Conservation (phyloP, 2,329 filamentous ascomycete species). For the Cladosporium sp. region DNA sequence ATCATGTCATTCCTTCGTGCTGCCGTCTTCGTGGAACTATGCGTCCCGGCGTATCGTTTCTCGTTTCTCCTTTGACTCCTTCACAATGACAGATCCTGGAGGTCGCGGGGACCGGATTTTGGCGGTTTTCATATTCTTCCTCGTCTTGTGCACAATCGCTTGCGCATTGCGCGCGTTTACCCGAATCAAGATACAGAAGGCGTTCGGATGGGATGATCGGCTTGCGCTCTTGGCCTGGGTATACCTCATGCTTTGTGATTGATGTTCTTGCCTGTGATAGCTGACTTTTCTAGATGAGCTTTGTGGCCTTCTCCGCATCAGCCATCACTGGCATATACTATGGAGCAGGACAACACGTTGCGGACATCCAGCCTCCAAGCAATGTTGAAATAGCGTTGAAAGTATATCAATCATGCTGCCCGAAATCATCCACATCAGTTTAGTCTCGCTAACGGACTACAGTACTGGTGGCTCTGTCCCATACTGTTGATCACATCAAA, state of each 20-base stretch:
- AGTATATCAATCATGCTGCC: conserved; percentile 11
- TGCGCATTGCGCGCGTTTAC: background rate
- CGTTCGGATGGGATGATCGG: conserved; percentile 5
- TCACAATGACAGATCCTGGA: too few species aligned
- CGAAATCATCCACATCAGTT: background rate
- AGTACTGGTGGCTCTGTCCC: conserved; percentile 38
- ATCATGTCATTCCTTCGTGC: too few species aligned
- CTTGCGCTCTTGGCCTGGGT: conserved; percentile 2
- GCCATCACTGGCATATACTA: conserved; percentile 33
- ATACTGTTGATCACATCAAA: conserved; percentile 15
- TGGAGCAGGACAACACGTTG: conserved; percentile 34
- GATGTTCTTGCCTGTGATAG: background rate
- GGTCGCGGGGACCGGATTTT: background rate
- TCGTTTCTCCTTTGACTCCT: too few species aligned
- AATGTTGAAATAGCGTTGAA: conserved; percentile 17
- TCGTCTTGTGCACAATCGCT: background rate
- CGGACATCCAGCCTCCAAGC: conserved; percentile 23
- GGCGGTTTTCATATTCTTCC: conserved; percentile 1
- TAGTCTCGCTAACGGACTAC: background rate
- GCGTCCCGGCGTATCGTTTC: too few species aligned
- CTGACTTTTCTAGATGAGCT: background rate
- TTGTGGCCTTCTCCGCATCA: conserved; percentile 33
- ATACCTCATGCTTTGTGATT: background rate
- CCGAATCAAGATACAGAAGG: background rate
- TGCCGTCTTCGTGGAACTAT: too few species aligned